Conservation (phyloP, 108 stramenopile genomes). For the Asterionellopsis glacialis region DNA sequence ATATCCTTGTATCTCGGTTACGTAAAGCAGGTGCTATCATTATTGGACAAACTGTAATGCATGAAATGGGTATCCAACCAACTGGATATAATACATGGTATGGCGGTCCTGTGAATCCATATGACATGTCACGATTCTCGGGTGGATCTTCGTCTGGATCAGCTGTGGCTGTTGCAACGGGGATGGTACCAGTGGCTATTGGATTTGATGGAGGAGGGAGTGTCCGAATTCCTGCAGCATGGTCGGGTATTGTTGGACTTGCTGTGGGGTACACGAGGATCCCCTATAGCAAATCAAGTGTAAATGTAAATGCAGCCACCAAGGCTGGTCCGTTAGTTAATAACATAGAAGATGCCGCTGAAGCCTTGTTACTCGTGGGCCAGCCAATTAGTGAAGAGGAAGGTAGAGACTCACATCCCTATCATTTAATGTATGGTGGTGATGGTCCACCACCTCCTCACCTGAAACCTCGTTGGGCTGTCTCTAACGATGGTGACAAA, state of each 20-base stretch:
- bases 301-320: no score
- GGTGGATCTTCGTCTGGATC: conserved; percentile 32
- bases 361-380: no score
- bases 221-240: not conserved
- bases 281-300: no score
- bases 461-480: no score
- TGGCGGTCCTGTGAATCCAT: conserved; percentile 29
- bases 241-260: conserved; percentile 4
- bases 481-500: no score
- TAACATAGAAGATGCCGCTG: no score
- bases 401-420: no score
- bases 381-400: no score
- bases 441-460: no score
- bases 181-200: conserved; percentile 21
- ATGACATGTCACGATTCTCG: conserved; percentile 5
- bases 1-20: conserved; percentile 5
- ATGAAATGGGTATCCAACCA: conserved; percentile 8
- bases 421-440: no score
- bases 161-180: conserved; percentile 17
- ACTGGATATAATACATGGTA: conserved; percentile 21
- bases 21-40: conserved; percentile 16
- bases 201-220: conserved; percentile 18
- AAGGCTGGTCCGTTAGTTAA: no score
- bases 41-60: conserved; percentile 11
- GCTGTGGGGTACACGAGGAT: not conserved